Conservation (phyloP, 352 stramenopile species). For the Phytophthora sp. region DNA sequence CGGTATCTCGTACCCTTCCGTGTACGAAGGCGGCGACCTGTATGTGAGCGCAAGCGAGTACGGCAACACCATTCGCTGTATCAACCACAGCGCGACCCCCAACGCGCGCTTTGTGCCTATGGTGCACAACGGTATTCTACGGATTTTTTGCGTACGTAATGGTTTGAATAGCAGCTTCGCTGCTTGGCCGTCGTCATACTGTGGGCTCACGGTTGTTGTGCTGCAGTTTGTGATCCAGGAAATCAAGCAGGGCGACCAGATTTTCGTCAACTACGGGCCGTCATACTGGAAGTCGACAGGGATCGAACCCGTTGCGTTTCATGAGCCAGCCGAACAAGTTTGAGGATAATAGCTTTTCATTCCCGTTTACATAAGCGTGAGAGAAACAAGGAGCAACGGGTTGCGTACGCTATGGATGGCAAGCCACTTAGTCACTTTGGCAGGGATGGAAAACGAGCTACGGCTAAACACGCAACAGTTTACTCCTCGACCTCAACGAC, state of each 20-base stretch:
- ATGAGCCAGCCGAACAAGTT: slow-evolving; percentile 17
- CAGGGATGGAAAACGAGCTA: no score
- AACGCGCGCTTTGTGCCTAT: slow-evolving; percentile 75
- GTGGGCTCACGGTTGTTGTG: slow-evolving; percentile 12
- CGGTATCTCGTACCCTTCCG: slow-evolving; percentile 71
- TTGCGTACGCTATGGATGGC: slow-evolving; percentile 6
- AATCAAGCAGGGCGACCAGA: slow-evolving; percentile 58
- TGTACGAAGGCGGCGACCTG: slow-evolving; percentile 69
- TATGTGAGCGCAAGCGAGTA: slow-evolving; percentile 76
- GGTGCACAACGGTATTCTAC: slow-evolving; percentile 67
- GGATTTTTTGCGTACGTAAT: slow-evolving; percentile 74
- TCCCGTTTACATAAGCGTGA: slow-evolving; percentile 31
- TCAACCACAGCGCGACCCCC: slow-evolving; percentile 71
- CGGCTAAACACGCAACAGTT: neutral
- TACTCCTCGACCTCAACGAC: slow-evolving; percentile 95
- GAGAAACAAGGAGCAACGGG: slow-evolving; percentile 18
- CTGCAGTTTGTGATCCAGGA: slow-evolving; percentile 59
- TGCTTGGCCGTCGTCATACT: neutral
- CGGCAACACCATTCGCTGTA: slow-evolving; percentile 79
- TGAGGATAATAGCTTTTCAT: slow-evolving; percentile 28
- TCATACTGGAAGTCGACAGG: slow-evolving; percentile 77
- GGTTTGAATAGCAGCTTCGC: no score
- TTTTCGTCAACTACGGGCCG: slow-evolving; percentile 77
- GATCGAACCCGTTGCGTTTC: slow-evolving; percentile 52
- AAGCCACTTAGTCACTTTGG: neutral